phyloP scores from a whole-genome alignment of 2,329 filamentous ascomycete genomes.

The Onygenales sp. region DNA sequence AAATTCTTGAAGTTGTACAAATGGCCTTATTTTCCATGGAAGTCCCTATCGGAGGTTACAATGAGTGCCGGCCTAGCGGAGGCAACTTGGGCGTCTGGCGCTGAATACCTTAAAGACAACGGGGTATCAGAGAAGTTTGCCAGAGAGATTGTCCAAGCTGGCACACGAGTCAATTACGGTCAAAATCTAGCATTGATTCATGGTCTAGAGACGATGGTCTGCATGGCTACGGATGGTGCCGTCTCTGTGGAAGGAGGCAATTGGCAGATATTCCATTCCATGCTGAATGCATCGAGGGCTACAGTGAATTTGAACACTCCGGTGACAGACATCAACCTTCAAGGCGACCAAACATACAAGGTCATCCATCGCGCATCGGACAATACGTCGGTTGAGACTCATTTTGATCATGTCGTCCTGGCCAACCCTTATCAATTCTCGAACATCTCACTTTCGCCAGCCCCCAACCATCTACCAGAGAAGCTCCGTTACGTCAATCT shows the following conservation, averaged over 20 bases:
- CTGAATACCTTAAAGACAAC: slow-evolving; percentile 60
- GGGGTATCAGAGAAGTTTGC: slow-evolving; percentile 59
- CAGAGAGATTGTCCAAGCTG: slow-evolving; percentile 77
- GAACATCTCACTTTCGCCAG: slow-evolving; percentile 47
- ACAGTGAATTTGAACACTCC: slow-evolving; percentile 56
- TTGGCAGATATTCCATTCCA: slow-evolving; percentile 84
- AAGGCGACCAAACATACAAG: slow-evolving; percentile 32
- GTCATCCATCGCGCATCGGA: slow-evolving; percentile 27
- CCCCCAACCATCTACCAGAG: slow-evolving; percentile 50
- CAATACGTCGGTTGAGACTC: slow-evolving; percentile 9
- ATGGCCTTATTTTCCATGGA: slow-evolving; percentile 73
- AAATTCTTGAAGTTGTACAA: slow-evolving; percentile 76
- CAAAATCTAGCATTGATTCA: slow-evolving; percentile 82
- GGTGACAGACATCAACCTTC: slow-evolving; percentile 49
- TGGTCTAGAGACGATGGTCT: slow-evolving; percentile 82
- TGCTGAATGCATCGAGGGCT: slow-evolving; percentile 59
- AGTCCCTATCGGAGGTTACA: slow-evolving; percentile 59
- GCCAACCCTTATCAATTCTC: slow-evolving; percentile 78
- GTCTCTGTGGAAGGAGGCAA: slow-evolving; percentile 75
- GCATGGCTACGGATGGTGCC: slow-evolving; percentile 80
- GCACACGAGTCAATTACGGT: slow-evolving; percentile 88
- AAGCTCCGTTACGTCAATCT: slow-evolving; percentile 75
- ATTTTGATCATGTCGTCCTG: slow-evolving; percentile 72
- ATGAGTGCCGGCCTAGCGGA: slow-evolving; percentile 58
- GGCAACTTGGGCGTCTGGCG: slow-evolving; percentile 61